Conservation (phyloP, 2,329 filamentous ascomycete genomes). For the Phoma sp. region DNA sequence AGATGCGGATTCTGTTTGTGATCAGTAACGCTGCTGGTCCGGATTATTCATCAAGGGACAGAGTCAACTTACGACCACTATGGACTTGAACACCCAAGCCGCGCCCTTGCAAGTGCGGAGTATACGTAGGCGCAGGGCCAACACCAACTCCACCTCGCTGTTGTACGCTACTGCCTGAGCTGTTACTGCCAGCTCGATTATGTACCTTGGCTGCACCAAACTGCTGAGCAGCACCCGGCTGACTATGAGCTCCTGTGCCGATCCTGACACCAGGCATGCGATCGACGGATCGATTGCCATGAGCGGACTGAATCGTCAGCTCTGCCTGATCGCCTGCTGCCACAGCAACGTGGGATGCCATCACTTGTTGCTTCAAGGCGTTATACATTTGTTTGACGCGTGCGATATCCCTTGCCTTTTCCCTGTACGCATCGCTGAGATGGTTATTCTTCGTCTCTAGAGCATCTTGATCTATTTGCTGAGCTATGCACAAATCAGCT, state of each 20-base stretch:
- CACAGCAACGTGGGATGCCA: conserved; percentile 60
- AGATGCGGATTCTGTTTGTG: conserved; percentile 29
- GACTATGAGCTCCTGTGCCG: conserved; percentile 32
- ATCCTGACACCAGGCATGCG: conserved; percentile 38
- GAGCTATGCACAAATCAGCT: conserved; percentile 47
- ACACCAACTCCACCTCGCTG: conserved; percentile 29
- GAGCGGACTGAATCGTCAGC: conserved; percentile 33
- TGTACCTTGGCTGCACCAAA: conserved; percentile 21
- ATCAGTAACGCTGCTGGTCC: neutral
- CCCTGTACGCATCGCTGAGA: conserved; percentile 67
- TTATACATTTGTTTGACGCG: conserved; percentile 70
- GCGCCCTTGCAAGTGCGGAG: conserved; percentile 30
- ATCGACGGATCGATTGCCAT: conserved; percentile 40
- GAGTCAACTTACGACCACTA: conserved; percentile 30
- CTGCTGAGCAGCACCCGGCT: conserved; percentile 25
- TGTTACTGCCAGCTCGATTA: conserved; percentile 30
- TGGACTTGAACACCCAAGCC: conserved; percentile 20
- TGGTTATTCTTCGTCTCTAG: conserved; percentile 76
- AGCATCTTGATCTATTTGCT: conserved; percentile 67
- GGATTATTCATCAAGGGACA: neutral
- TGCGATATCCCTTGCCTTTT: conserved; percentile 73
- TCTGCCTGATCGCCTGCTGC: conserved; percentile 59
- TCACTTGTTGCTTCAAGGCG: conserved; percentile 61
- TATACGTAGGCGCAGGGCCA: conserved; percentile 21
- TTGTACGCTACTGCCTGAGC: conserved; percentile 34